These are phyloP conservation scores for Magnolia changhungtana DNA, from an alignment of 164 flowering plant species.

Conservation along the genomic window DNA sequence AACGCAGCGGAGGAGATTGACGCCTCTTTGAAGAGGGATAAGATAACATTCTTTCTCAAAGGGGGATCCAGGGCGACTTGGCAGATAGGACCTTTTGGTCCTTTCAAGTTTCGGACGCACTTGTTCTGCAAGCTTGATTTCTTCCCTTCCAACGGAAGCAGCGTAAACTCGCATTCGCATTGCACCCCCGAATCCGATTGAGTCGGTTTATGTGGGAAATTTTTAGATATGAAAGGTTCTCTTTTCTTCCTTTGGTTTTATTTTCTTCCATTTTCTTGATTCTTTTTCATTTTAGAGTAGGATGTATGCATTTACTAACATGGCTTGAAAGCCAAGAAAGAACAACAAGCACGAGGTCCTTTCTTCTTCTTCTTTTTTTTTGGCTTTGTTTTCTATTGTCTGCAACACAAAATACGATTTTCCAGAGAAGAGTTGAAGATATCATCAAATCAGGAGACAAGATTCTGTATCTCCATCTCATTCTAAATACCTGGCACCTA, in stretches of 20 bases:
- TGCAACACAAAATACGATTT: no score
- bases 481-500: no score
- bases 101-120: constrained; percentile 50
- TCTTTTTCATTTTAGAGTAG: not conserved
- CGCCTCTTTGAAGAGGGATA: constrained; percentile 30
- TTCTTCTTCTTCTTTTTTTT: no score
- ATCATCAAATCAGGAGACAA: no score
- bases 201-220: not conserved
- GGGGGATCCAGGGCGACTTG: constrained; percentile 56
- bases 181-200: constrained; percentile 51
- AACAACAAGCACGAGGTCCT: no score
- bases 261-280: no score
- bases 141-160: constrained; percentile 33
- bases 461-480: no score
- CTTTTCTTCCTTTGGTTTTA: not conserved
- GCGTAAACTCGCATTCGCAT: constrained; percentile 24
- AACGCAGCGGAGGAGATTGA: constrained; percentile 31
- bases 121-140: constrained; percentile 57
- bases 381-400: no score
- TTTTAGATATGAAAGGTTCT: not conserved
- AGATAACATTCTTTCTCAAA: constrained; percentile 37
- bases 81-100: constrained; percentile 57
- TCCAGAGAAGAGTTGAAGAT: no score
- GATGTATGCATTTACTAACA: no score
- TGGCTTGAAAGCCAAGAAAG: no score